phyloP scores from a whole-genome alignment of 2,329 filamentous ascomycete species.

The Ceratocystis colombiana region DNA sequence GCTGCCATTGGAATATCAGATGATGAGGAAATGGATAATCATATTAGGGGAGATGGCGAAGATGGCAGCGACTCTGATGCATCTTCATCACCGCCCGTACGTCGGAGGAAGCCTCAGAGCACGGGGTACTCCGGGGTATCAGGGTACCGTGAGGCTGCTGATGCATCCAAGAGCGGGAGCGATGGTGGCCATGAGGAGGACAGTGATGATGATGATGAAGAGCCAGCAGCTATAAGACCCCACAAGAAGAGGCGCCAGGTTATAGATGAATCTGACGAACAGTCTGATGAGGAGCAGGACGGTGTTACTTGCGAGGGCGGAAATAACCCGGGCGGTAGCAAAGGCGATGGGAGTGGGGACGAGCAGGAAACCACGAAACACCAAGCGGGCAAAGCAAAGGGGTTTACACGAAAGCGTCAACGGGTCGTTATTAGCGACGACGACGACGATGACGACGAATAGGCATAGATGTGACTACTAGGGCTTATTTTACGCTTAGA shows the following conservation, averaged over 20 bases:
- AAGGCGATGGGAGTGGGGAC: neutral
- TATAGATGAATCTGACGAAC: conserved; percentile 5
- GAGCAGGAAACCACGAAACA: neutral
- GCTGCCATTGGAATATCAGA: neutral
- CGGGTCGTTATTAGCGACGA: conserved; percentile 9
- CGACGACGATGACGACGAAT: neutral
- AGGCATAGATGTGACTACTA: conserved; percentile 5
- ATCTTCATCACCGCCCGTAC: neutral
- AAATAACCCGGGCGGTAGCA: neutral
- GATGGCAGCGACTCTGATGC: neutral
- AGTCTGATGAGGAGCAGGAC: conserved; percentile 1
- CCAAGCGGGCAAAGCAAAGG: neutral
- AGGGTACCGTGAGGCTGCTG: neutral
- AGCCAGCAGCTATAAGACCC: neutral
- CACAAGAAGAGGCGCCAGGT: conserved; percentile 11
- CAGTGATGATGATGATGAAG: neutral
- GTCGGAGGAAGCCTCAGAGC: neutral
- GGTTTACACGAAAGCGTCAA: conserved; percentile 1
- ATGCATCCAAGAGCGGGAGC: neutral
- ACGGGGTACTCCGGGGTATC: conserved; percentile 7
- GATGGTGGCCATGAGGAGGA: neutral
- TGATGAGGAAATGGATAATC: neutral
- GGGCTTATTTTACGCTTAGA: neutral
- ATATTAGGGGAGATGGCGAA: neutral
- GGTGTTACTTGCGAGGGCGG: neutral